These are phyloP conservation scores for Cardamine resedifolia DNA, from an alignment of 345 rosid genomes.

Conservation along the genomic window DNA sequence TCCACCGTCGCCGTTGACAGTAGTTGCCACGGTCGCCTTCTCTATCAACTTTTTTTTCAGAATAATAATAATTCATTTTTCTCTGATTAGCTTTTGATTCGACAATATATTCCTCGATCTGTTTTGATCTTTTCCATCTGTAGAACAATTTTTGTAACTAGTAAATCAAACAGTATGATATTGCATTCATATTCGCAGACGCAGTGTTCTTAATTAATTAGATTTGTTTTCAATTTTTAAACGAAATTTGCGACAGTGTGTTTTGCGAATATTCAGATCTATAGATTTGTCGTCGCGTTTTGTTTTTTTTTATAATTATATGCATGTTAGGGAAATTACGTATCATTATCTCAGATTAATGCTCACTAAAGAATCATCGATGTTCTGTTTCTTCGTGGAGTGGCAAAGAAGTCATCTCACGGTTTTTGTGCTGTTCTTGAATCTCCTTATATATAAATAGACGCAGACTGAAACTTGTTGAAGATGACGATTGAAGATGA, in stretches of 20 bases:
- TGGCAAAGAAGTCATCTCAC: slow-evolving; percentile 15
- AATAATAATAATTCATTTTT: not conserved
- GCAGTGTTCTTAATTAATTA: not conserved
- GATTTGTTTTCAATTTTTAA: not conserved
- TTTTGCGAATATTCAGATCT: slow-evolving; percentile 17
- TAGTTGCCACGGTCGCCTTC: not conserved
- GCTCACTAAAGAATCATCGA: not conserved
- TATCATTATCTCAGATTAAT: not conserved
- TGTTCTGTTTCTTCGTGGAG: not conserved
- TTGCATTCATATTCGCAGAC: not conserved
- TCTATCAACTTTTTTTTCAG: not conserved
- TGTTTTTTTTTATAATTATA: not conserved
- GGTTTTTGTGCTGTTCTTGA: too few species aligned
- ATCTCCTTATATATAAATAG: not conserved
- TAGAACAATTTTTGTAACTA: not conserved
- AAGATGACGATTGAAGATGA: slow-evolving; percentile 48
- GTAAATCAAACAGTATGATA: not conserved
- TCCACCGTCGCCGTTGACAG: not conserved
- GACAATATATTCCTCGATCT: slow-evolving; percentile 8
- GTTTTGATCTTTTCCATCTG: not conserved
- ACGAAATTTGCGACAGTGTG: not conserved
- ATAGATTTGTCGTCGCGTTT: not conserved
- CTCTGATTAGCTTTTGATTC: not conserved
- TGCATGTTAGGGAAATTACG: not conserved
- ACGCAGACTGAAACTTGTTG: not conserved